phyloP scores from a whole-genome alignment of 805 yeast species.

The Yarrowia sp. region DNA sequence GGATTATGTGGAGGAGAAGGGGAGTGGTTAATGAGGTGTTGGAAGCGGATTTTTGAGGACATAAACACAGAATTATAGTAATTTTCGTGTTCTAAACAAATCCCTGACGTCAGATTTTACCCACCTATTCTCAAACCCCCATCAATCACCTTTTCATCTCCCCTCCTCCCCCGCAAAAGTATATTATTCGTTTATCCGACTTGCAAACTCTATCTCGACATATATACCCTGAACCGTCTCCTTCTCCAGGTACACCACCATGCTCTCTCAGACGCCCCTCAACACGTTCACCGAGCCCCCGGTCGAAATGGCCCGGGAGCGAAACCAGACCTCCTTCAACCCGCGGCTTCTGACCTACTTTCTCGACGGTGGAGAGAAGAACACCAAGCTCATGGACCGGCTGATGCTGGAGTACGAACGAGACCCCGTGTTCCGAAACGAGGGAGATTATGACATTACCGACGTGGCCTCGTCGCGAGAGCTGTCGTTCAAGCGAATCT shows the following conservation, averaged over 20 bases:
- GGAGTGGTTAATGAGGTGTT: neutral
- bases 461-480: conserved; percentile 52
- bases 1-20: neutral
- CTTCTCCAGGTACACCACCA: neutral
- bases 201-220: neutral
- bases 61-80: neutral
- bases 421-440: conserved; percentile 58
- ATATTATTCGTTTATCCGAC: conserved; percentile 10
- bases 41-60: no score
- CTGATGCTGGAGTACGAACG: conserved; percentile 58
- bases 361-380: conserved; percentile 53
- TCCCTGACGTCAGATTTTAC: neutral
- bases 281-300: conserved; percentile 50
- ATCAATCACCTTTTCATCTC: neutral
- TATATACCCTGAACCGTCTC: neutral
- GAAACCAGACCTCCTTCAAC: conserved; percentile 52
- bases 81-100: no score
- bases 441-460: conserved; percentile 57
- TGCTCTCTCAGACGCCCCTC: conserved; percentile 5
- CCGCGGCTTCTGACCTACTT: conserved; percentile 53
- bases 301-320: conserved; percentile 51
- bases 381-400: conserved; percentile 52
- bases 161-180: conserved; percentile 20
- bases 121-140: neutral
- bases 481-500: conserved; percentile 49